Evolutionary conservation across 1,284 basidiomycete species (phyloP).

Genomic region (Singerocomus rubriflavus): DNA sequence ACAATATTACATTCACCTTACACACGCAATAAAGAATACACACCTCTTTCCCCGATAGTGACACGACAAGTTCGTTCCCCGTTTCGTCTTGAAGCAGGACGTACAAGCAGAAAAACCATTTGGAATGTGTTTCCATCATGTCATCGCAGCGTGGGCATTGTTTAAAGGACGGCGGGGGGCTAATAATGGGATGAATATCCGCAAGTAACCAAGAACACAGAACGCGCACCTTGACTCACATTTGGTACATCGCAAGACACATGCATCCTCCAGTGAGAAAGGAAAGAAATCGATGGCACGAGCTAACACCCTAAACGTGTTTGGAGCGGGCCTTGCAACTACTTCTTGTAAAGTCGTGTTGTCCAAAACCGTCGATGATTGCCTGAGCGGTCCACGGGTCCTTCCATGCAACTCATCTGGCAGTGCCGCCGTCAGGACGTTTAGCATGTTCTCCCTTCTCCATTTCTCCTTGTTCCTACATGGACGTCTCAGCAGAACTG

Average conservation of each 20-base stretch:
- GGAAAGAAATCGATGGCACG: slow-evolving; percentile 58
- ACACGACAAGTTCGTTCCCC: slow-evolving; percentile 40
- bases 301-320: slow-evolving; percentile 46
- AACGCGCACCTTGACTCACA: slow-evolving; percentile 48
- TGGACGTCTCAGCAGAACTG: slow-evolving; percentile 4
- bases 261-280: slow-evolving; percentile 44
- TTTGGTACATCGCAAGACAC: slow-evolving; percentile 46
- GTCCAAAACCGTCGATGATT: not conserved
- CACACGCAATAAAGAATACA: slow-evolving; percentile 7
- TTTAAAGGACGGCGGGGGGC: slow-evolving; percentile 41
- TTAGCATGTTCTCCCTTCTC: slow-evolving; percentile 23
- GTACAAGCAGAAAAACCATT: slow-evolving; percentile 47
- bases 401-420: slow-evolving; percentile 1
- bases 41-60: slow-evolving; percentile 45
- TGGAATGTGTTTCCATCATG: slow-evolving; percentile 45
- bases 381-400: not conserved
- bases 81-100: slow-evolving; percentile 50
- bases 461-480: slow-evolving; percentile 32
- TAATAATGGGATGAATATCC: slow-evolving; percentile 22
- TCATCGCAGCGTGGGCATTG: slow-evolving; percentile 53
- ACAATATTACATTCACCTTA: not conserved
- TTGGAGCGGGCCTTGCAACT: slow-evolving; percentile 32
- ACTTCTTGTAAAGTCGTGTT: slow-evolving; percentile 40
- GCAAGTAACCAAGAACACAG: not conserved
- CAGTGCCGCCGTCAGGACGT: not conserved